Percentiles rank a stretch among this genome's conserved stretches.
phyloP scores from a whole-genome alignment of 2,329 filamentous ascomycete species.

The Diaporthe humulicola region DNA sequence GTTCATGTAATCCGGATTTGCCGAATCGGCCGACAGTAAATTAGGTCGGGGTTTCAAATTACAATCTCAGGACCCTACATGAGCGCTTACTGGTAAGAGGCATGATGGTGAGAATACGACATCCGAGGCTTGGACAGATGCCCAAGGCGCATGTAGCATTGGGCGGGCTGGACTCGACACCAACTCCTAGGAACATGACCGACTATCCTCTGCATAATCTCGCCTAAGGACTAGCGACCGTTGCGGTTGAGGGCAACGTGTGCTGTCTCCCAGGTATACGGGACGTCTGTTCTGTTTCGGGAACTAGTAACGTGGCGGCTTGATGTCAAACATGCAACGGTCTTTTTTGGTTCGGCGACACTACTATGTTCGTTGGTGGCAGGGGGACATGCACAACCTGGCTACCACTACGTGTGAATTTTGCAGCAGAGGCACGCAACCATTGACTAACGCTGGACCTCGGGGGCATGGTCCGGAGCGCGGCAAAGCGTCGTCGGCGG shows the following conservation, averaged over 20 bases:
- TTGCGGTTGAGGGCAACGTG: slow-evolving; percentile 16
- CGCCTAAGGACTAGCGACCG: not conserved
- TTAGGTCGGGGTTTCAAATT: no score
- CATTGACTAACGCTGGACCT: not conserved
- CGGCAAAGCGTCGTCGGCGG: not conserved
- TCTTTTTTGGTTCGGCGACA: not conserved
- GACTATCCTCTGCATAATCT: not conserved
- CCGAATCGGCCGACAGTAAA: not conserved
- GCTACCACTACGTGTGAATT: not conserved
- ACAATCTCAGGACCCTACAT: not conserved
- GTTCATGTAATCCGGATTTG: not conserved
- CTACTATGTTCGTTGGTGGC: not conserved
- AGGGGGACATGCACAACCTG: not conserved
- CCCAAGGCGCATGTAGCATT: slow-evolving; percentile 7
- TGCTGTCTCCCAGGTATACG: not conserved
- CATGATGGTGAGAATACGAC: not conserved
- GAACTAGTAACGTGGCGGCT: slow-evolving; percentile 8
- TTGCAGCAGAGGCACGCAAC: not conserved
- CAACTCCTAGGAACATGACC: not conserved
- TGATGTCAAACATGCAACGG: slow-evolving; percentile 8
- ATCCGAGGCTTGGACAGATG: slow-evolving; percentile 9
- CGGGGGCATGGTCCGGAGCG: not conserved
- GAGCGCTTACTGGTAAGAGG: not conserved
- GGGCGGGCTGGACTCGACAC: not conserved
- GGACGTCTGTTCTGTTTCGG: slow-evolving; percentile 21